phyloP scores from a whole-genome alignment of 1,284 basidiomycete species.

The Pseudozyma flocculosa region DNA sequence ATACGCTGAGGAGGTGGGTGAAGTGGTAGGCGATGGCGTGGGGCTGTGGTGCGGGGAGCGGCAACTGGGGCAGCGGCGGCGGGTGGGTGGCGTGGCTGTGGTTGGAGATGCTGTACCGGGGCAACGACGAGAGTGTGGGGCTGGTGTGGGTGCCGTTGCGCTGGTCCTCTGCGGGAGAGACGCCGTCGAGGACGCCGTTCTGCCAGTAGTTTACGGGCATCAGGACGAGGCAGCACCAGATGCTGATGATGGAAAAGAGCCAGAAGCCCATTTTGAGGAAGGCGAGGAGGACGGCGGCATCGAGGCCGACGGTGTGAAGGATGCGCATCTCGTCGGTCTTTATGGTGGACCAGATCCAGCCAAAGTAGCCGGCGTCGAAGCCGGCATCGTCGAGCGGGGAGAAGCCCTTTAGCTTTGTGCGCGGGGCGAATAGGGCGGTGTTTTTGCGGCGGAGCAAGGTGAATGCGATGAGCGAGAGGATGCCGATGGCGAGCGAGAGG shows the following conservation, averaged over 20 bases:
- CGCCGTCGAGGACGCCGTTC: slow-evolving; percentile 56
- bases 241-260: slow-evolving; percentile 76
- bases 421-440: slow-evolving; percentile 84
- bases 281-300: slow-evolving; percentile 88
- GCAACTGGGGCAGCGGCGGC: slow-evolving; percentile 38
- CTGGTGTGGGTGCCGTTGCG: slow-evolving; percentile 7
- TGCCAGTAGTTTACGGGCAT: slow-evolving; percentile 57
- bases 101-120: slow-evolving; percentile 5
- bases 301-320: slow-evolving; percentile 92
- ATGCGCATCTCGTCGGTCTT: slow-evolving; percentile 86
- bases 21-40: slow-evolving; percentile 59
- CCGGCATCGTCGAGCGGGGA: slow-evolving; percentile 79
- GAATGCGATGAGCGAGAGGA: slow-evolving; percentile 80
- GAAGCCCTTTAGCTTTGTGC: slow-evolving; percentile 92
- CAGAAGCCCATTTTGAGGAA: slow-evolving; percentile 95
- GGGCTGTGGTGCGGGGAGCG: slow-evolving; percentile 27
- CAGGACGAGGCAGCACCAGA: slow-evolving; percentile 60
- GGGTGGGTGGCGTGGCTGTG: slow-evolving; percentile 6
- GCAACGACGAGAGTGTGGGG: neutral
- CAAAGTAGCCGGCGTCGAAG: slow-evolving; percentile 77
- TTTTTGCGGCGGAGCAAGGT: slow-evolving; percentile 81
- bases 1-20: slow-evolving; percentile 87
- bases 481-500: slow-evolving; percentile 75
- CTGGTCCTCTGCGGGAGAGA: slow-evolving; percentile 45
- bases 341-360: slow-evolving; percentile 92